Conservation (phyloP, 108 stramenopile genomes). For the Phaeodactylum tricornutum region DNA sequence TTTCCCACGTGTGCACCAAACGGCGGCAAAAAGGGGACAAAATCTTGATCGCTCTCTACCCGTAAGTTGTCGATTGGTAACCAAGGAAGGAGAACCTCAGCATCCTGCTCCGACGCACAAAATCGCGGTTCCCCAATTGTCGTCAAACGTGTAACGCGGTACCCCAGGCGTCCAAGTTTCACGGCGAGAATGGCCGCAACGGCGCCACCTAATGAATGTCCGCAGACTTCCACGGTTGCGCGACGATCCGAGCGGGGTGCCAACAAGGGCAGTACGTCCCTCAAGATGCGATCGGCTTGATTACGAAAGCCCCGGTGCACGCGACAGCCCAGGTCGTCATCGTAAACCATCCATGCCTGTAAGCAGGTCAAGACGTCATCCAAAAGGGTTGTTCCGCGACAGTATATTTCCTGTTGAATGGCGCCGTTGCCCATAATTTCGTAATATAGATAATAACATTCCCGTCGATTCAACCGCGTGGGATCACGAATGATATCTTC, state of each 20-base stretch:
- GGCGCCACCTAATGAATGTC: constrained; percentile 49
- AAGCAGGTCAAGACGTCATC: constrained; percentile 42
- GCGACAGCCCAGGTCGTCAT: constrained; percentile 38
- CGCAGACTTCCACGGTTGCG: constrained; percentile 46
- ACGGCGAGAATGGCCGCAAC: constrained; percentile 46
- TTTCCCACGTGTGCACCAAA: constrained; percentile 30
- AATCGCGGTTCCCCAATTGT: constrained; percentile 42
- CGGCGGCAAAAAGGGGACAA: constrained; percentile 43
- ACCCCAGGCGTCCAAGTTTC: constrained; percentile 45
- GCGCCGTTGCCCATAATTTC: constrained; percentile 36
- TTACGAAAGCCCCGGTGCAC: constrained; percentile 42
- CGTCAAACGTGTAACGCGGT: constrained; percentile 25
- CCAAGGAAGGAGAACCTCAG: constrained; percentile 12
- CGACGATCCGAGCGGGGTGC: constrained; percentile 18
- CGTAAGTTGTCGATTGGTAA: constrained; percentile 37
- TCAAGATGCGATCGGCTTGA: constrained; percentile 43
- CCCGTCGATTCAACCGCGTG: constrained; percentile 27
- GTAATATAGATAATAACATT: constrained; percentile 60
- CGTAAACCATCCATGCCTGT: constrained; percentile 36
- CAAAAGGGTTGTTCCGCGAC: constrained; percentile 42
- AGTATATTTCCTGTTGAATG: constrained; percentile 45
- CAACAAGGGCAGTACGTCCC: constrained; percentile 44
- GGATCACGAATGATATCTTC: constrained; percentile 8
- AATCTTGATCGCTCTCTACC: constrained; percentile 46
- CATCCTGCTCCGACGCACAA: constrained; percentile 23